Base-by-base conservation (phyloP, 2,329 filamentous ascomycete genomes). In the Sordariomycetes sp. region DNA sequence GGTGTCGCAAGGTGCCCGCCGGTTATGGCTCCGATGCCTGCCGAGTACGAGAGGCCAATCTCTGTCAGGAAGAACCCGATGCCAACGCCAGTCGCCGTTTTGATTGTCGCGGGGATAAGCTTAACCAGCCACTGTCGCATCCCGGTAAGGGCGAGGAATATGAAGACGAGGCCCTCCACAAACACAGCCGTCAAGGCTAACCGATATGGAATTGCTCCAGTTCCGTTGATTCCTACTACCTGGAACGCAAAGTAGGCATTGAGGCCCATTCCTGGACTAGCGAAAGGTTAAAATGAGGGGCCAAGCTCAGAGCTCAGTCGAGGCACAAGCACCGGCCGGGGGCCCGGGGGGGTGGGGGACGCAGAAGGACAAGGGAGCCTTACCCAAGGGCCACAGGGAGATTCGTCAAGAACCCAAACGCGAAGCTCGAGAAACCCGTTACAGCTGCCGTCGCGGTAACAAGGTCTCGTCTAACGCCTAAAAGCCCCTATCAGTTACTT, bases 391-490 rank as follows among this genome's bases (percentile, higher is more conserved):
- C 70, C 53, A 72, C 70, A 0, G 89, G 89, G 56, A 94, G 78
- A 63, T 95, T 95, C 32, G 89, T 90, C 56, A 91, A 76, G 22
- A 92, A 77, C 3, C 90, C 89, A 72, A 95, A 92, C 59, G 79
- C 75, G 63, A 95, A 84, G 25, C 85, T 87, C 1, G 86, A 80
- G 59, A 94, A 74, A 7, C 88, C 89, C 6, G 87, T 76, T 55
- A 94, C 81, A 10, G 87, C 87, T n/a, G 89, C 86, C 0, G 90
- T 95, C 3, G 87, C 87, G 1, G 89, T 95, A 58, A 94, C 84
- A 20, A 94, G 73, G 67, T 95, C 89, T 35, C 86, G 81, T 62
- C 88, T 85, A 60, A 95, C 69, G 52, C 76, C 83, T 76, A 57
- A 34, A 55, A n/a, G 20, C 12, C 51, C 32, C 13, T 7, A 51